phyloP scores from a whole-genome alignment of 352 stramenopile species.

The Pythium dissotocum region DNA sequence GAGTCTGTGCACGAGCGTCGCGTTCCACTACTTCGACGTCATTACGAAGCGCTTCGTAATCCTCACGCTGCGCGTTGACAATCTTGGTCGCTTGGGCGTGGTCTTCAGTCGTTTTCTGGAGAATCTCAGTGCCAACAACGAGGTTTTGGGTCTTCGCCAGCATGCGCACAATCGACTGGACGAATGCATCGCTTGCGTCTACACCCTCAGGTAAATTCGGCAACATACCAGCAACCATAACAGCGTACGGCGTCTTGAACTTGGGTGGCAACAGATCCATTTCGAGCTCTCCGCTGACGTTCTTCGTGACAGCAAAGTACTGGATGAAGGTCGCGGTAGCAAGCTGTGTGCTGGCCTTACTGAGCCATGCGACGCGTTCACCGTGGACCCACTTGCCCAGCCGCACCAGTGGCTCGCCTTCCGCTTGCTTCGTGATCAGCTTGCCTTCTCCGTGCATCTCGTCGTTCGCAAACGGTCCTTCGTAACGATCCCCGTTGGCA shows the following conservation, averaged over 20 bases:
- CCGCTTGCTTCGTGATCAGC: constrained; percentile 39
- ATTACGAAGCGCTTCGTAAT: constrained; percentile 52
- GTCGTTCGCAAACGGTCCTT: constrained; percentile 87
- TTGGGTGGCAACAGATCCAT: constrained; percentile 63
- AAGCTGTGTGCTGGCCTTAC: constrained; percentile 64
- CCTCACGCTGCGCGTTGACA: background rate
- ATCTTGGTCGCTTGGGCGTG: constrained; percentile 35
- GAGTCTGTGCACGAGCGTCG: constrained; percentile 37
- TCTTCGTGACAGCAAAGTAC: constrained; percentile 56
- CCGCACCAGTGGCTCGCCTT: constrained; percentile 59
- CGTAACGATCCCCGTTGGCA: constrained; percentile 88
- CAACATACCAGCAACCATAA: constrained; percentile 78
- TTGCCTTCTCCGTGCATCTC: constrained; percentile 85
- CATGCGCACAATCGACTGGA: constrained; percentile 67
- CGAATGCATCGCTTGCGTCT: constrained; percentile 61
- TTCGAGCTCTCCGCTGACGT: constrained; percentile 54
- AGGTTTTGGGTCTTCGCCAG: constrained; percentile 80
- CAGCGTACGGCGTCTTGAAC: constrained; percentile 76
- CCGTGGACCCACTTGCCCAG: constrained; percentile 64
- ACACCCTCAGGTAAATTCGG: constrained; percentile 73
- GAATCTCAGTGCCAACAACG: constrained; percentile 60
- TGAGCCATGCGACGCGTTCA: constrained; percentile 67
- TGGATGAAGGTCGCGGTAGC: constrained; percentile 76
- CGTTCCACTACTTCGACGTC: constrained; percentile 49
- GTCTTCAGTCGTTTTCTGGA: constrained; percentile 51